Conservation (phyloP, 371 early-diverging fungal species). For the Mucor velutinosus region DNA sequence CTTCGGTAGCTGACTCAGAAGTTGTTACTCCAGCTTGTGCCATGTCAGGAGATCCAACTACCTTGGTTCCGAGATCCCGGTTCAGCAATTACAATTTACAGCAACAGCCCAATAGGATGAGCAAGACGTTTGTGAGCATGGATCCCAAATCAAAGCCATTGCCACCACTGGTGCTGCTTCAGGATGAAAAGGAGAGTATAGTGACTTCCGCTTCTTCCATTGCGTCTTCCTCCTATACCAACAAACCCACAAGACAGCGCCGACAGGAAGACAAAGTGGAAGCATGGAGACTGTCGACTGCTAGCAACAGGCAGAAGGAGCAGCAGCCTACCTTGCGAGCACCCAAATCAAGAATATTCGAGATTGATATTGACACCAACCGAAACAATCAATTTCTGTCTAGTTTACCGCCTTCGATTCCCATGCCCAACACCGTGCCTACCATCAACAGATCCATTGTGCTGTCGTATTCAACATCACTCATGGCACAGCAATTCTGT, state of each 20-base stretch:
- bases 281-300: not conserved
- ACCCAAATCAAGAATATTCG: constrained; percentile 14
- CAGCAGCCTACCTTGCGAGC: not conserved
- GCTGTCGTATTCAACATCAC: constrained; percentile 51
- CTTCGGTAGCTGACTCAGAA: constrained; percentile 11
- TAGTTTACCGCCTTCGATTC: not conserved
- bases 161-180: not conserved
- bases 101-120: not conserved
- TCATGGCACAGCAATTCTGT: constrained; percentile 65
- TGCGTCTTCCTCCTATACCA: not conserved
- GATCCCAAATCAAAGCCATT: constrained; percentile 6
- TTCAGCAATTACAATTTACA: not conserved
- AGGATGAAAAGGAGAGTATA: not conserved
- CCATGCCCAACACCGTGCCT: not conserved
- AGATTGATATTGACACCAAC: constrained; percentile 8
- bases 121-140: not conserved
- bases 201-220: not conserved
- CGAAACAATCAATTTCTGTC: not conserved
- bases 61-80: constrained; percentile 1
- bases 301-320: not conserved
- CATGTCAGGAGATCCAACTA: not conserved
- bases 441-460: constrained; percentile 1
- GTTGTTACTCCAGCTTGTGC: constrained; percentile 2
- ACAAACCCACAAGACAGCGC: not conserved
- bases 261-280: not conserved